Evolutionary conservation across 805 yeast species (phyloP).

Genomic region (Schwanniomyces polymorphus): DNA sequence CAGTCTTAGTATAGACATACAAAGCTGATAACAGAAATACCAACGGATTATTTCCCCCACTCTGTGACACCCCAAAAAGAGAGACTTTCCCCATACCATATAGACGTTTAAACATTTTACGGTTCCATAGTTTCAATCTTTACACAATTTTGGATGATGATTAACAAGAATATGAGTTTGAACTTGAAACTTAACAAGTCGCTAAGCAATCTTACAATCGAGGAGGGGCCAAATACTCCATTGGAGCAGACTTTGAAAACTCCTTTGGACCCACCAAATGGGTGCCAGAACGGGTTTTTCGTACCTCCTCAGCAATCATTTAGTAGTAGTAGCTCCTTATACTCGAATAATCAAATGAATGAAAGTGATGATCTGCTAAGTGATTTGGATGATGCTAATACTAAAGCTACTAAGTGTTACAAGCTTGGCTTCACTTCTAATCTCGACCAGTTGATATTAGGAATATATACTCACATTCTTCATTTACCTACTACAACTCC

Average conservation of each 20-base stretch:
- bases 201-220: constrained; percentile 19
- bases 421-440: constrained; percentile 32
- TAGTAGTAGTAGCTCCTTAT: constrained; percentile 13
- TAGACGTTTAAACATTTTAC: neutral
- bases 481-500: constrained; percentile 47
- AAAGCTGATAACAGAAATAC: neutral
- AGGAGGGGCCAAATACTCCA: constrained; percentile 42
- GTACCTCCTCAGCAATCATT: constrained; percentile 2
- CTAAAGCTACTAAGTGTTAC: constrained; percentile 26
- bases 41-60: neutral
- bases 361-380: constrained; percentile 44
- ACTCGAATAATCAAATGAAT: constrained; percentile 32
- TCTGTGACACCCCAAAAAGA: neutral
- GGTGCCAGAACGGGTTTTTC: neutral
- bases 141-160: constrained; percentile 11
- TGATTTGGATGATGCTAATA: constrained; percentile 34
- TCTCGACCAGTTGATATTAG: constrained; percentile 38
- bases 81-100: neutral
- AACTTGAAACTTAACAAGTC: constrained; percentile 34
- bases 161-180: constrained; percentile 32
- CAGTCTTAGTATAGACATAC: neutral
- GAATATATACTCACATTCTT: constrained; percentile 32
- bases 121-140: neutral
- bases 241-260: constrained; percentile 43
- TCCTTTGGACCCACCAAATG: constrained; percentile 28